Conservation (phyloP, 176 grass and related monocot species). For the Juncus inflexus region DNA sequence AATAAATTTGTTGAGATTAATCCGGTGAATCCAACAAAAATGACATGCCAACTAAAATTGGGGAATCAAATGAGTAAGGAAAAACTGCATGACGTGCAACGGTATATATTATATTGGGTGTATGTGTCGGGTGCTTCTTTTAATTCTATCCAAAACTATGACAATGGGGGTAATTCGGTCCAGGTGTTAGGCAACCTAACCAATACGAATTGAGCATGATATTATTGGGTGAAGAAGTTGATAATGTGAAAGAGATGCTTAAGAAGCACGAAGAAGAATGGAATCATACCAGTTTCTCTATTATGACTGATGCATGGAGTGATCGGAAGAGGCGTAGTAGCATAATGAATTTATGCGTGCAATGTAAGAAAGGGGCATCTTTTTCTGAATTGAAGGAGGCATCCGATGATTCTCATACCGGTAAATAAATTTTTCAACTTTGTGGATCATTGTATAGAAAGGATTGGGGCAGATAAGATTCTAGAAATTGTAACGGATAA, state of each 20-base stretch:
- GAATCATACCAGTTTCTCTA: slow-evolving; percentile 8
- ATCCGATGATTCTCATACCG: slow-evolving; percentile 9
- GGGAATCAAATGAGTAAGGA: too few relatives aligned
- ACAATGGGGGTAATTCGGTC: slow-evolving; percentile 7
- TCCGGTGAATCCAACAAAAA: too few relatives aligned
- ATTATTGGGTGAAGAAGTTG: slow-evolving; percentile 5
- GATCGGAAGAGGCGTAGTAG: not conserved
- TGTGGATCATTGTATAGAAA: slow-evolving; percentile 14
- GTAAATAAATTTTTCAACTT: slow-evolving; percentile 15
- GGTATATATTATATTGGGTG: too few relatives aligned
- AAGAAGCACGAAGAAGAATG: not conserved
- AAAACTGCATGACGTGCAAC: too few relatives aligned
- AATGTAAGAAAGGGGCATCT: slow-evolving; percentile 10
- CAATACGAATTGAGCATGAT: not conserved
- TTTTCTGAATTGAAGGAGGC: not conserved
- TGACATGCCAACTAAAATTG: too few relatives aligned
- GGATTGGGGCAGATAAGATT: slow-evolving; percentile 10
- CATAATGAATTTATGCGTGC: slow-evolving; percentile 20
- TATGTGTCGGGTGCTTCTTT: too few relatives aligned
- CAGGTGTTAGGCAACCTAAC: slow-evolving; percentile 3
- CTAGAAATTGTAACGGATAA: slow-evolving; percentile 13
- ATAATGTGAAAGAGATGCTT: not conserved
- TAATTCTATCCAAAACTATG: too few relatives aligned
- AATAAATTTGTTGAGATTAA: too few relatives aligned
- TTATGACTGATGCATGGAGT: not conserved